These are phyloP conservation scores for Sugiyamaella novakii DNA, from an alignment of 1,139 yeast species.

Conservation along the genomic window DNA sequence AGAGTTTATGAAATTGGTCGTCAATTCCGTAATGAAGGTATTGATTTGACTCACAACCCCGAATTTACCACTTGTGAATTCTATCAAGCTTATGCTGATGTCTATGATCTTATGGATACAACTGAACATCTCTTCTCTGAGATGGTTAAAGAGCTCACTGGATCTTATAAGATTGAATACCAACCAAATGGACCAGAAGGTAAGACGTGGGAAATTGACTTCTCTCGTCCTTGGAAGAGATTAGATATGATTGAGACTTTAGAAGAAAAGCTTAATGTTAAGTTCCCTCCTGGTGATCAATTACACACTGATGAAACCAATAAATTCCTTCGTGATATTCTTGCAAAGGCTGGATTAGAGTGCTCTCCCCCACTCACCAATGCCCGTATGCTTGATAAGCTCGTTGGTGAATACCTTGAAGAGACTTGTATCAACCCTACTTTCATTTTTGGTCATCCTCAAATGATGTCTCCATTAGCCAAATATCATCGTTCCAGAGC, in stretches of 20 bases:
- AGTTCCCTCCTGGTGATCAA: constrained; percentile 94
- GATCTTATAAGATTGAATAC: constrained; percentile 78
- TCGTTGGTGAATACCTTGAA: constrained; percentile 89
- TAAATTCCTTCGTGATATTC: constrained; percentile 77
- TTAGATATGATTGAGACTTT: constrained; percentile 95
- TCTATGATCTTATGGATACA: constrained; percentile 93
- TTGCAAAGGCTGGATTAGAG: constrained; percentile 79
- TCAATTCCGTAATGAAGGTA: constrained; percentile 98
- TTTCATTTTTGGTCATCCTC: constrained; percentile 97
- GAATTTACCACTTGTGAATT: constrained; percentile 98
- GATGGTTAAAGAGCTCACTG: constrained; percentile 95
- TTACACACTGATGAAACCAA: constrained; percentile 94
- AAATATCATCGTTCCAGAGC: constrained; percentile 90
- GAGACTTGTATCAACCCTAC: constrained; percentile 95
- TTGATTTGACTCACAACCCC: constrained; percentile 96
- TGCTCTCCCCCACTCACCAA: constrained; percentile 97
- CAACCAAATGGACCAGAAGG: constrained; percentile 90
- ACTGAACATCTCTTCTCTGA: constrained; percentile 93
- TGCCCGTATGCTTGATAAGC: constrained; percentile 98
- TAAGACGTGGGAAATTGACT: constrained; percentile 77
- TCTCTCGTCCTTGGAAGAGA: constrained; percentile 98
- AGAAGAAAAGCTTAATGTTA: constrained; percentile 82
- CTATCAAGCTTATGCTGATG: constrained; percentile 93
- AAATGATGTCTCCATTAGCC: constrained; percentile 99
- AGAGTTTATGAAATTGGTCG: constrained; percentile 98